Evolutionary conservation across 768 basidiomycete genomes (phyloP).

Genomic region (Tricholoma saponaceum): DNA sequence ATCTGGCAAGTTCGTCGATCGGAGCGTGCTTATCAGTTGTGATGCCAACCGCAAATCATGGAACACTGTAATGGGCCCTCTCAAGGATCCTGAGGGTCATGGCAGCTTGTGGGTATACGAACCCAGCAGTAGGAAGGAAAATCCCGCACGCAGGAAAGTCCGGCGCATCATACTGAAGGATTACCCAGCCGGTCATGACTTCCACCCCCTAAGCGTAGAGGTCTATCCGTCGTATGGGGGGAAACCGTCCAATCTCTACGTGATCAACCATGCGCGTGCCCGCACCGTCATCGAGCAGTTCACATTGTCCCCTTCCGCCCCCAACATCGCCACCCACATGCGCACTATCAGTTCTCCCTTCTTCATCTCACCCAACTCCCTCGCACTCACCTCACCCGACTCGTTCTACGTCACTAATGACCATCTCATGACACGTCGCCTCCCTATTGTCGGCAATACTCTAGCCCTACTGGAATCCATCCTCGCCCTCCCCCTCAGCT

Average conservation of each 20-base stretch:
- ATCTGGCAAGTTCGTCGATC: conserved; percentile 33
- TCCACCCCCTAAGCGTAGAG: conserved; percentile 70
- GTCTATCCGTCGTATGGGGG: conserved; percentile 47
- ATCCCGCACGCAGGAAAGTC: conserved; percentile 17
- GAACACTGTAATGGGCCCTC: conserved; percentile 79
- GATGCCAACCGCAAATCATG: conserved; percentile 55
- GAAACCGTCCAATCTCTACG: conserved; percentile 53
- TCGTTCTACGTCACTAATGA: conserved; percentile 75
- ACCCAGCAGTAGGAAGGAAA: conserved; percentile 12
- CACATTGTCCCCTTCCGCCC: conserved; percentile 39
- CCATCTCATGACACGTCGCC: conserved; percentile 61
- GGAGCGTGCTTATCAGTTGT: conserved; percentile 46
- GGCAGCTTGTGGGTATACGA: conserved; percentile 61
- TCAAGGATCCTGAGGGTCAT: conserved; percentile 51
- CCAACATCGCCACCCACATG: conserved; percentile 45
- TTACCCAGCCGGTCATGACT: conserved; percentile 57
- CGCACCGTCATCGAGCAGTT: conserved; percentile 70
- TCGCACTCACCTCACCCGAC: conserved; percentile 61
- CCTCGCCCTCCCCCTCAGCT: conserved; percentile 53
- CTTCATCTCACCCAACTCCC: conserved; percentile 62
- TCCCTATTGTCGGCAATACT: conserved; percentile 47
- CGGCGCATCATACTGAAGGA: conserved; percentile 41
- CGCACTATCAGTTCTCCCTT: conserved; percentile 56
- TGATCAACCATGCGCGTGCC: conserved; percentile 64
- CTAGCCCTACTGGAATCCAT: conserved; percentile 53